Conservation (phyloP, 176 grass and related monocot genomes). For the Bothriochloa decipiens region DNA sequence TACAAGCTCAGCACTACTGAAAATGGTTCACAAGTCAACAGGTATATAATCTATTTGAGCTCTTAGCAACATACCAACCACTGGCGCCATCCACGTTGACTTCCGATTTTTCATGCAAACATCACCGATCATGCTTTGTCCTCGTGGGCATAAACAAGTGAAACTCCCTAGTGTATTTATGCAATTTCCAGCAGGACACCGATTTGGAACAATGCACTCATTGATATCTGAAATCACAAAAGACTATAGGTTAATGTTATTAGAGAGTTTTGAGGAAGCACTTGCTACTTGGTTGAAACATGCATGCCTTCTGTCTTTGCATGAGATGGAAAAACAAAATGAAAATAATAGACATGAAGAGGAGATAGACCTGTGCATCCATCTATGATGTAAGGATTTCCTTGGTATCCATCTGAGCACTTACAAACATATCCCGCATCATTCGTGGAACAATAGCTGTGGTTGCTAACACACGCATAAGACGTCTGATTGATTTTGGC, state of each 20-base stretch:
- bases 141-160: background rate
- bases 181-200: background rate
- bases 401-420: background rate
- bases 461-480: background rate
- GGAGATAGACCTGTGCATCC: background rate
- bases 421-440: background rate
- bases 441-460: background rate
- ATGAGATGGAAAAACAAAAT: background rate
- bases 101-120: background rate
- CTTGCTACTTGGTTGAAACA: too few species aligned
- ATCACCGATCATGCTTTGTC: background rate
- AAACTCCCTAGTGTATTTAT: background rate
- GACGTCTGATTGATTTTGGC: background rate
- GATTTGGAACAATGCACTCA: constrained; percentile 14
- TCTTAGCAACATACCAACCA: background rate
- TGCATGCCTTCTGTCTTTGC: background rate
- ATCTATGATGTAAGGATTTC: background rate
- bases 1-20: background rate
- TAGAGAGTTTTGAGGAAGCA: too few species aligned
- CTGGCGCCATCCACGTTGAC: background rate
- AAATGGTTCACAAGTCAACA: background rate
- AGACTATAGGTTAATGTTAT: background rate
- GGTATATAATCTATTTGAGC: too few species aligned
- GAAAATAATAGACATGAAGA: background rate
- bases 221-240: constrained; percentile 25